Conservation (phyloP, 2,329 filamentous ascomycete species). For the Fusarium praegraminearum region DNA sequence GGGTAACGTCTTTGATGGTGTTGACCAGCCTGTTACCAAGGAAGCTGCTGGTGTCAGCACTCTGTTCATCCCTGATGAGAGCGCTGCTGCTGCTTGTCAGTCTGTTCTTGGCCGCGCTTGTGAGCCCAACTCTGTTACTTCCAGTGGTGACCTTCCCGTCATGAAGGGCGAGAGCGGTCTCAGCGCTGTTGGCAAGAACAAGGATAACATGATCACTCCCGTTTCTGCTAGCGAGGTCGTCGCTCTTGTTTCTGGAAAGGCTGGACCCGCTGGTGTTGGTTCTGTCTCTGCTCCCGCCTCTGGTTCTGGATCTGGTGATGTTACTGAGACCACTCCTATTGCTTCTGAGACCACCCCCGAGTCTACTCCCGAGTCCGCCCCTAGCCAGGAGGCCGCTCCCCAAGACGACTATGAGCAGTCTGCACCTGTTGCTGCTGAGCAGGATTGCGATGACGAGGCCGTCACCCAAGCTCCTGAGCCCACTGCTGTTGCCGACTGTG, state of each 20-base stretch:
- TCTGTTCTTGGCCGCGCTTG: slow-evolving; percentile 43
- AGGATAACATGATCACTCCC: slow-evolving; percentile 43
- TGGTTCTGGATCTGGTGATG: slow-evolving; percentile 1
- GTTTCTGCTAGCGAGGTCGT: slow-evolving; percentile 44
- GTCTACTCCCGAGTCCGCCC: background rate
- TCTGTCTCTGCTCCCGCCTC: slow-evolving; percentile 30
- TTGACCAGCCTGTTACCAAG: slow-evolving; percentile 52
- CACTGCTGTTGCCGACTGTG: background rate
- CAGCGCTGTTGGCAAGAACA: slow-evolving; percentile 20
- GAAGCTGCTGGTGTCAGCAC: slow-evolving; percentile 33
- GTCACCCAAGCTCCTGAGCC: background rate
- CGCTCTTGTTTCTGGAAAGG: slow-evolving; percentile 40
- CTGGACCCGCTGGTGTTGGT: slow-evolving; percentile 46
- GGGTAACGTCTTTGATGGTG: slow-evolving; percentile 48
- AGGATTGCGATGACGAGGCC: background rate
- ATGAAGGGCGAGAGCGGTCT: slow-evolving; percentile 40
- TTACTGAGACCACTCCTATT: background rate
- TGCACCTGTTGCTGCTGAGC: background rate
- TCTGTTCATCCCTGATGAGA: slow-evolving; percentile 37
- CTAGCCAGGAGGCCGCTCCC: background rate
- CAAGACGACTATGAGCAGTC: background rate
- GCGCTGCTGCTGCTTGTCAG: slow-evolving; percentile 34
- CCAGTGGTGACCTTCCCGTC: slow-evolving; percentile 43
- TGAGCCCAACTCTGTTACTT: slow-evolving; percentile 36
- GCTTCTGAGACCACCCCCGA: background rate